Evolutionary conservation across 192 early-diverging fungal genomes (phyloP).

Genomic region (Podila horticola): DNA sequence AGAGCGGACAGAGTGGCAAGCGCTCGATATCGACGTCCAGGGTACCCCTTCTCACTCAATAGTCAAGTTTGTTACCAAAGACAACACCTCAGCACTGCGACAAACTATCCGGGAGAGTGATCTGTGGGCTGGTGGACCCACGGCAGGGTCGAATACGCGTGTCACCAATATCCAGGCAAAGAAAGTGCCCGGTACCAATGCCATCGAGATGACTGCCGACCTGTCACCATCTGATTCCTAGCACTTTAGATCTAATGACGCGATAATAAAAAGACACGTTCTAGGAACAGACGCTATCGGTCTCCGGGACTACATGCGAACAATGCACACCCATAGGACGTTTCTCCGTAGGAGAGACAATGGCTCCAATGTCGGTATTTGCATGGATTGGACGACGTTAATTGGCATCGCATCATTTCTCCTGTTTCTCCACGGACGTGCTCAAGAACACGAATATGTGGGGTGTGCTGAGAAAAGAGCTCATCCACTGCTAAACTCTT

Average conservation of each 20-base stretch:
- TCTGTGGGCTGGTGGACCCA: conserved; percentile 4
- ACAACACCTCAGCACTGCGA: conserved; percentile 2
- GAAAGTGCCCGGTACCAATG: conserved; percentile 20
- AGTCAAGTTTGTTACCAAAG: conserved; percentile 16
- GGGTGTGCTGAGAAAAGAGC: no score
- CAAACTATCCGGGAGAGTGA: conserved; percentile 10
- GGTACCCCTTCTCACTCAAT: background rate
- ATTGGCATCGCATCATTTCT: no score
- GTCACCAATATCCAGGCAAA: conserved; percentile 35
- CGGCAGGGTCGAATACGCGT: background rate
- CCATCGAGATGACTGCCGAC: conserved; percentile 31
- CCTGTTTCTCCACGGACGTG: no score
- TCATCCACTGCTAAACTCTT: no score
- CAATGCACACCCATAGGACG: no score
- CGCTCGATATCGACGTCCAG: background rate
- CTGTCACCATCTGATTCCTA: background rate
- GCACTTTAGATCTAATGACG: background rate
- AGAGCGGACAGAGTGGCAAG: conserved; percentile 23
- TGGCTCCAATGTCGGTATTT: no score
- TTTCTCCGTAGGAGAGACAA: no score
- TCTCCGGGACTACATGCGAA: no score
- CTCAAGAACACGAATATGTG: no score
- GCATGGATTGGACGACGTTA: no score
- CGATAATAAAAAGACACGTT: background rate
- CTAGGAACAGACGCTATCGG: no score